phyloP scores from a whole-genome alignment of 495 filamentous ascomycete genomes.

The Corynascus novoguineensis region DNA sequence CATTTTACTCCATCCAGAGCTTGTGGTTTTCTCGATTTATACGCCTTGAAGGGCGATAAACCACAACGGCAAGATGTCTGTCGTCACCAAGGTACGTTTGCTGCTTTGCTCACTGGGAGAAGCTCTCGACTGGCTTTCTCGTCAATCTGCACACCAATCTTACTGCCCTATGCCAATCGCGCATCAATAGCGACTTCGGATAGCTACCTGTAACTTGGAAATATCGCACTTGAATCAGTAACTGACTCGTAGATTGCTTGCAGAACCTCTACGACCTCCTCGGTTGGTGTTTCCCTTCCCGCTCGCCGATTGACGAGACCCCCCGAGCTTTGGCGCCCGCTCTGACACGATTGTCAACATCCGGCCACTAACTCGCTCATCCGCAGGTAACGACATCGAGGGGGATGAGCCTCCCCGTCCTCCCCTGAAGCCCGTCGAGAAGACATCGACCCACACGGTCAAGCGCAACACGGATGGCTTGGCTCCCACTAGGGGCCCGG shows the following conservation, averaged over 20 bases:
- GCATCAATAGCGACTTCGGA: conserved; percentile 1
- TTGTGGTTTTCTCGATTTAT: conserved; percentile 12
- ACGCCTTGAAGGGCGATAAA: conserved; percentile 32
- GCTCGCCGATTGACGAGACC: conserved; percentile 6
- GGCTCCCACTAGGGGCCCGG: conserved; percentile 50
- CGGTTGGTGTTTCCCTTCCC: conserved; percentile 51
- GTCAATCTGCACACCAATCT: not conserved
- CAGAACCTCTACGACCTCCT: conserved; percentile 87
- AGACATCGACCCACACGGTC: conserved; percentile 65
- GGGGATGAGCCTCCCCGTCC: conserved; percentile 73
- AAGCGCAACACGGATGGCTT: conserved; percentile 87
- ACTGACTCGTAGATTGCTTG: conserved; percentile 20
- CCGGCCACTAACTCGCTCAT: conserved; percentile 22
- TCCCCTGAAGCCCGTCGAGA: conserved; percentile 82
- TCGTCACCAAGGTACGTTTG: conserved; percentile 55
- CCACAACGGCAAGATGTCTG: conserved; percentile 54
- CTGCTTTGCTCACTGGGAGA: not conserved
- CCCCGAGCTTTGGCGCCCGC: not conserved
- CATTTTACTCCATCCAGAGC: conserved; percentile 13
- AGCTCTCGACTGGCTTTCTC: not conserved
- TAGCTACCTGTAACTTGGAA: not conserved
- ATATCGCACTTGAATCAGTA: conserved; percentile 20
- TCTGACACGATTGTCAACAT: not conserved
- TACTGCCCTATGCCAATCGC: conserved; percentile 3
- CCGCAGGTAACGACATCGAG: conserved; percentile 76